These are phyloP conservation scores for Podochytrium sp. DNA, from an alignment of 192 early-diverging fungal species.

Conservation along the genomic window DNA sequence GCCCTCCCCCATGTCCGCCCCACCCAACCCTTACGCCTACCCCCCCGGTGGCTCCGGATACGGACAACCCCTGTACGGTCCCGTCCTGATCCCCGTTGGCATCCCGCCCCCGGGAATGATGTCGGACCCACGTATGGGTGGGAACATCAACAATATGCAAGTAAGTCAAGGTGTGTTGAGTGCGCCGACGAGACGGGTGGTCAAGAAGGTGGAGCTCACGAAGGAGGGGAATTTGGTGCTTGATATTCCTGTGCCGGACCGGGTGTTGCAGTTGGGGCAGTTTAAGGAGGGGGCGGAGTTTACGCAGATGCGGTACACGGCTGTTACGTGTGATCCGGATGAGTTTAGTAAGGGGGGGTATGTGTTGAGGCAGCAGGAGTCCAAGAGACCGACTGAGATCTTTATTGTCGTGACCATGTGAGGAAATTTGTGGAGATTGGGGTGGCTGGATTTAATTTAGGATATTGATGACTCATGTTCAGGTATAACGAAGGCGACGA, in stretches of 20 bases:
- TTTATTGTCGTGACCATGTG: slow-evolving; percentile 95
- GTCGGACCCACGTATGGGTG: background rate
- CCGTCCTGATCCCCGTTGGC: slow-evolving; percentile 12
- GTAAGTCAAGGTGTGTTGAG: slow-evolving; percentile 12
- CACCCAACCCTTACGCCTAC: slow-evolving; percentile 6
- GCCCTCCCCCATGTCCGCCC: background rate
- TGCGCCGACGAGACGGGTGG: background rate
- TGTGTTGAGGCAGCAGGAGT: slow-evolving; percentile 58
- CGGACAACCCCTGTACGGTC: slow-evolving; percentile 14
- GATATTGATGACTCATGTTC: background rate
- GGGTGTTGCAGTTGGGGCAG: slow-evolving; percentile 46
- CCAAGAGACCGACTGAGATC: slow-evolving; percentile 80
- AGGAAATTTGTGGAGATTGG: slow-evolving; percentile 29
- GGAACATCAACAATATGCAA: slow-evolving; percentile 23
- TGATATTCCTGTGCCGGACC: slow-evolving; percentile 52
- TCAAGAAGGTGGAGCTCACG: slow-evolving; percentile 30
- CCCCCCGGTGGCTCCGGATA: background rate
- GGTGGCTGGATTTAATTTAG: background rate
- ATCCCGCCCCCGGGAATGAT: slow-evolving; percentile 19
- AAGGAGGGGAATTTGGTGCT: slow-evolving; percentile 36
- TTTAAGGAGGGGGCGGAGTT: slow-evolving; percentile 76
- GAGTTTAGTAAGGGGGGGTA: slow-evolving; percentile 45
- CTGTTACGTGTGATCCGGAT: slow-evolving; percentile 85
- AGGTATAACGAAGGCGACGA: slow-evolving; percentile 81
- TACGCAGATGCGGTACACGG: slow-evolving; percentile 93